phyloP scores from a whole-genome alignment of 805 yeast species.

The Barnettozyma botsteinii region DNA sequence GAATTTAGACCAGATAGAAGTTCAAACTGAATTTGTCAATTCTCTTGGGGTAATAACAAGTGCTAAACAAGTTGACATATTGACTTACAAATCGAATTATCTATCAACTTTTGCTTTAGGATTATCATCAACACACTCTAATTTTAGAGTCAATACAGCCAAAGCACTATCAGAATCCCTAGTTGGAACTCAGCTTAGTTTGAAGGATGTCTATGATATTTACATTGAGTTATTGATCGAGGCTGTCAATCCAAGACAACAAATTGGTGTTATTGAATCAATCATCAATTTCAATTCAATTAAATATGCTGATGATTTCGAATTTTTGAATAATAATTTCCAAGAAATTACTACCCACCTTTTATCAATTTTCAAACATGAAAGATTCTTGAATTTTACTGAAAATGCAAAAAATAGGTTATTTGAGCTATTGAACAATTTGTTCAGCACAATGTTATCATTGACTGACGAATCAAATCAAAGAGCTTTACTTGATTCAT shows the following conservation, averaged over 20 bases:
- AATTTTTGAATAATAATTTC: slow-evolving; percentile 26
- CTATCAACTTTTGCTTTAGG: slow-evolving; percentile 15
- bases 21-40: slow-evolving; percentile 12
- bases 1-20: slow-evolving; percentile 12
- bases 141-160: slow-evolving; percentile 26
- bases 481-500: slow-evolving; percentile 25
- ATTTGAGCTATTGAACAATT: slow-evolving; percentile 19
- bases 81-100: slow-evolving; percentile 20
- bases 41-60: slow-evolving; percentile 21
- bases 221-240: slow-evolving; percentile 22
- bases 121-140: slow-evolving; percentile 8
- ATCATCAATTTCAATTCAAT: slow-evolving; percentile 30
- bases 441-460: slow-evolving; percentile 21
- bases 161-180: slow-evolving; percentile 32
- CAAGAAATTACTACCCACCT: slow-evolving; percentile 22
- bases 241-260: slow-evolving; percentile 21
- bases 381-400: slow-evolving; percentile 17
- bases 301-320: slow-evolving; percentile 23
- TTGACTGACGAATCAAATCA: slow-evolving; percentile 32
- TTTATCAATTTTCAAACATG: slow-evolving; percentile 25
- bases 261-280: slow-evolving; percentile 32
- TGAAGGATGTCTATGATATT: slow-evolving; percentile 17
- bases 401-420: slow-evolving; percentile 16
- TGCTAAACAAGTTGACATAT: slow-evolving; percentile 27
- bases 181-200: slow-evolving; percentile 14